Base-by-base conservation (phyloP, 345 rosid genomes). In the Salix udensis region DNA sequence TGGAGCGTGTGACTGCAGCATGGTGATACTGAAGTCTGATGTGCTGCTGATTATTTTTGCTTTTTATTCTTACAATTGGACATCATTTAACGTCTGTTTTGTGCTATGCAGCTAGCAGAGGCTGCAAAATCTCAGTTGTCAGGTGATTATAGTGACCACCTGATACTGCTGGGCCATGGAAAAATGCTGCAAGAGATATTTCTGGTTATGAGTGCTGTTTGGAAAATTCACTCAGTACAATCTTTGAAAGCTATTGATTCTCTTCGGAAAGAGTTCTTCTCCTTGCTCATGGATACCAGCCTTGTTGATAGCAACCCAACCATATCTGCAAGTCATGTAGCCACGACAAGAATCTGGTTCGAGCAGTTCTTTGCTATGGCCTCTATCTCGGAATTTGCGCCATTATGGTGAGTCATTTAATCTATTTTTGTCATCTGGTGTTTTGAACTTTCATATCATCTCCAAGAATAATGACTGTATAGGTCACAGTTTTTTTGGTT, bases 241-340 rank as follows among this genome's bases (percentile, higher is more conserved):
- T 91, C 97, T 64, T 85, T 92, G 96, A 95, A 90, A 83, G 97
- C 91, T 64, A 89, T 95, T 60, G 97, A 95, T 83, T 86, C 97
- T 79, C 97, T 95, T 76, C 88, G 94, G 44, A 85, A 85, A 78
- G 97, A 92, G 79, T 92, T 92, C 85, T 80, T 85, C 82, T 88
- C 88, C 42, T 88, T 95, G 89, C 97, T 95, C 65, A 91, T 82
- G 78, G 96, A 88, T 82, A 83, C 87, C 70, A 91, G 91, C 53
- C 88, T 93, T 18, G 68, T 89, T 72, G 96, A 91, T 86, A 82
- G 89, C 82, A 87, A 81, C 78, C 70, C 84, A 61, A 68, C 82
- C 48, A 81, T 34, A 34, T 75, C 76, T 82, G 82, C 86, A 89
- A 86, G 85, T 72, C 75, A 24, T 87, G 88, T 89, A 86, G 86